phyloP scores from a whole-genome alignment of 2,329 filamentous ascomycete genomes.

The Zopfia rhizophila region DNA sequence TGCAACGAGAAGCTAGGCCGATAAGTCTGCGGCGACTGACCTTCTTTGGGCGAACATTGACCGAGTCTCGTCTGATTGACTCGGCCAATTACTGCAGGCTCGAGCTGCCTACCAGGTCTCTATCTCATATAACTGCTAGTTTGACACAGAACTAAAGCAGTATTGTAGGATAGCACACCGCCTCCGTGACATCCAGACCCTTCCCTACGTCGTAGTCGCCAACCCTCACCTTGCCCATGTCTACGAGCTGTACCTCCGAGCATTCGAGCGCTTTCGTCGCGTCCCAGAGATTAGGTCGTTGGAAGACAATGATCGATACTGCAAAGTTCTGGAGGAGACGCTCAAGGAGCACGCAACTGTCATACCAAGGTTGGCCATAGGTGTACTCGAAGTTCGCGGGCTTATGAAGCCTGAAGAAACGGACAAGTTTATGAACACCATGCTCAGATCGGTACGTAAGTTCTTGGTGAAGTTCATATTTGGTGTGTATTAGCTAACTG shows the following conservation, averaged over 20 bases:
- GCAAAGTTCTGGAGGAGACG: slow-evolving; percentile 80
- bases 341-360: slow-evolving; percentile 90
- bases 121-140: slow-evolving; percentile 6
- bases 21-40: slow-evolving; percentile 96
- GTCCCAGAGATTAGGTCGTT: slow-evolving; percentile 84
- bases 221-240: slow-evolving; percentile 94
- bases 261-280: slow-evolving; percentile 91
- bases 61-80: slow-evolving; percentile 86
- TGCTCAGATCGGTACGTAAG: slow-evolving; percentile 79
- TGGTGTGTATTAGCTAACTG: slow-evolving; percentile 8
- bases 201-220: slow-evolving; percentile 96
- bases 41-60: slow-evolving; percentile 94
- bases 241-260: slow-evolving; percentile 95
- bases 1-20: slow-evolving; percentile 89
- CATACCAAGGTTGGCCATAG: slow-evolving; percentile 94
- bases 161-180: slow-evolving; percentile 81
- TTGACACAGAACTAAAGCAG: slow-evolving; percentile 15
- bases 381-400: slow-evolving; percentile 88
- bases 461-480: not conserved
- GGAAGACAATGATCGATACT: slow-evolving; percentile 90
- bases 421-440: slow-evolving; percentile 94
- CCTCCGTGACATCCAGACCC: slow-evolving; percentile 94
- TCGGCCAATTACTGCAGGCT: slow-evolving; percentile 98
- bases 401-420: slow-evolving; percentile 83
- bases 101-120: slow-evolving; percentile 84